phyloP scores from a whole-genome alignment of 495 filamentous ascomycete species.

The Neurospora africana region DNA sequence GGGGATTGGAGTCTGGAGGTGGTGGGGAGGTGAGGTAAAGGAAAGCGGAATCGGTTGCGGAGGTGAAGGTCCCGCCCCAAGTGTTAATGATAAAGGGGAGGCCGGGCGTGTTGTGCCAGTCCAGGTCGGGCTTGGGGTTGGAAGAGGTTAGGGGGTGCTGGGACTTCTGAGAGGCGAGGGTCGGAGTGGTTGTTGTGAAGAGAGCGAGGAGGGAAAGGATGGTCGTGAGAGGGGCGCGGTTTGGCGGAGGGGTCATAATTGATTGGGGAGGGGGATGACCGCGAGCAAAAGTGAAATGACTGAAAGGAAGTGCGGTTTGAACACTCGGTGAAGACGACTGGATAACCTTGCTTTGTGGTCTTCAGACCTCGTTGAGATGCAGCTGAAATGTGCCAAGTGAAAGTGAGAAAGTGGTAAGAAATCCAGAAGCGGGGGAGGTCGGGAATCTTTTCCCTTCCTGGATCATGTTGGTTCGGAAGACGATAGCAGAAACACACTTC shows the following conservation, averaged over 20 bases:
- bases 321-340: neutral
- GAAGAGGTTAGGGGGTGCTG: neutral
- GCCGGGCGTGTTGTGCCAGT: slow-evolving; percentile 11
- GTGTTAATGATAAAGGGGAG: slow-evolving; percentile 37
- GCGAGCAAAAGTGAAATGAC: neutral
- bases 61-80: slow-evolving; percentile 36
- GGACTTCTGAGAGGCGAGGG: neutral
- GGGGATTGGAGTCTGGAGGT: slow-evolving; percentile 11
- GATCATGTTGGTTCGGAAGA: neutral
- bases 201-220: neutral
- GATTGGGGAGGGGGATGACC: neutral
- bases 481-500: neutral
- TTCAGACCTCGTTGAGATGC: neutral
- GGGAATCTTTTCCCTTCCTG: neutral
- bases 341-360: neutral
- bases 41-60: slow-evolving; percentile 40
- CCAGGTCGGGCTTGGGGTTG: neutral
- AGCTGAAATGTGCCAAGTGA: neutral
- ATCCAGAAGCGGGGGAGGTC: neutral
- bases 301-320: neutral
- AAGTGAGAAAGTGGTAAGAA: neutral
- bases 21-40: slow-evolving; percentile 13
- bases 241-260: neutral
- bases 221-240: neutral
- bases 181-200: neutral